Conservation (phyloP, 495 filamentous ascomycete species). For the Xylaria flabelliformis region DNA sequence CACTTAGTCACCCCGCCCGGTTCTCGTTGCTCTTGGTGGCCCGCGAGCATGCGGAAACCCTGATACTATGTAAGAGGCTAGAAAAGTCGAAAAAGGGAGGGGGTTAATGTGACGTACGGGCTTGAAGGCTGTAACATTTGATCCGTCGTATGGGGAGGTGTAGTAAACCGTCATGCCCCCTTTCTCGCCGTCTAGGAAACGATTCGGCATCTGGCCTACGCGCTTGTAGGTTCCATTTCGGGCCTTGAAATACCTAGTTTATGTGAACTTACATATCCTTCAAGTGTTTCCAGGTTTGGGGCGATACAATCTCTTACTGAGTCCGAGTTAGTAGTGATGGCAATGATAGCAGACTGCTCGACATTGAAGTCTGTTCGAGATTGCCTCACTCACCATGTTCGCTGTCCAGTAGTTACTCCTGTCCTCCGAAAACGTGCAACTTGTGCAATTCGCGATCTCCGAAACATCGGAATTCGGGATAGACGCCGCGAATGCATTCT, state of each 20-base stretch:
- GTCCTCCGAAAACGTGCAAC: conserved; percentile 42
- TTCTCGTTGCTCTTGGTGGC: conserved; percentile 24
- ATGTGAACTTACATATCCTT: not conserved
- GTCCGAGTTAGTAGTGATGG: not conserved
- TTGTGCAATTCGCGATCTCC: conserved; percentile 39
- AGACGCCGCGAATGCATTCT: conserved; percentile 37
- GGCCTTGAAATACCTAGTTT: not conserved
- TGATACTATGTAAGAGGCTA: not conserved
- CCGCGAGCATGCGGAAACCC: conserved; percentile 33
- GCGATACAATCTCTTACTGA: not conserved
- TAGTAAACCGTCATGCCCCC: conserved; percentile 57
- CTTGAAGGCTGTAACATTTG: conserved; percentile 43
- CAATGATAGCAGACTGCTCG: no score
- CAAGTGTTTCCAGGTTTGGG: no score
- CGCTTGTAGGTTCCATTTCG: conserved; percentile 39
- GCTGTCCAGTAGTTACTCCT: conserved; percentile 54
- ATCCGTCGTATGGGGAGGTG: conserved; percentile 41
- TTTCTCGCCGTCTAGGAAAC: conserved; percentile 35
- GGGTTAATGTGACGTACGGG: conserved; percentile 26
- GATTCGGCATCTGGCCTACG: conserved; percentile 46
- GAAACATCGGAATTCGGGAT: conserved; percentile 38
- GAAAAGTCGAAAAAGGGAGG: not conserved
- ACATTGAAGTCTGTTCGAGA: no score
- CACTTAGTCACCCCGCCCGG: conserved; percentile 6
- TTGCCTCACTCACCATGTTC: conserved; percentile 45